These are phyloP conservation scores for Saitozyma podzolica DNA, from an alignment of 768 basidiomycete species.

Conservation along the genomic window DNA sequence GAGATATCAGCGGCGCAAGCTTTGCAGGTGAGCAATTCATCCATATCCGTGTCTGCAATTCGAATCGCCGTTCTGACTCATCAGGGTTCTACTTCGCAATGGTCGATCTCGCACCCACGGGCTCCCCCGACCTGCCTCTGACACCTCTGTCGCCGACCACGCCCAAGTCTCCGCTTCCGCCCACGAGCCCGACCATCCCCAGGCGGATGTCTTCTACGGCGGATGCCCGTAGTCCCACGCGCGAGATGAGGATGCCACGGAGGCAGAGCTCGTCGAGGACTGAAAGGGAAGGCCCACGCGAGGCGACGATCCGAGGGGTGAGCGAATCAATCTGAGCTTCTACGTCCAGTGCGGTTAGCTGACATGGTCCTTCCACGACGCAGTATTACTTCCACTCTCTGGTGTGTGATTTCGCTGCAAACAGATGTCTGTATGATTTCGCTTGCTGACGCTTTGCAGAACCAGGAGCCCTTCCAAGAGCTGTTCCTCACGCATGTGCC, in stretches of 20 bases:
- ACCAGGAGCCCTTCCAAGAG: constrained; percentile 68
- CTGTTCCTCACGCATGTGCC: constrained; percentile 77
- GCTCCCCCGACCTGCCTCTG: constrained; percentile 51
- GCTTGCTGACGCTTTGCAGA: constrained; percentile 16
- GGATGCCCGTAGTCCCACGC: constrained; percentile 1
- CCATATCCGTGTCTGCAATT: background rate
- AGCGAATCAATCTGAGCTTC: constrained; percentile 13
- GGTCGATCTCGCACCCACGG: constrained; percentile 80
- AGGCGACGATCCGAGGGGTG: constrained; percentile 41
- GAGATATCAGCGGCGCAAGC: constrained; percentile 91
- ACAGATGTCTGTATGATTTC: background rate
- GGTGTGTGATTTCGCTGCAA: constrained; percentile 8
- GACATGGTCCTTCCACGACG: constrained; percentile 65
- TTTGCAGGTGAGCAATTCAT: constrained; percentile 71
- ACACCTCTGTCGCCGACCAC: constrained; percentile 50
- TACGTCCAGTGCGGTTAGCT: constrained; percentile 13
- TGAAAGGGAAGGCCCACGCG: constrained; percentile 45
- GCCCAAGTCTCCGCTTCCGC: constrained; percentile 49
- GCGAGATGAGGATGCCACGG: constrained; percentile 7
- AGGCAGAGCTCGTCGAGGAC: constrained; percentile 44
- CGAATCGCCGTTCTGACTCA: no score
- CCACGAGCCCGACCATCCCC: constrained; percentile 18
- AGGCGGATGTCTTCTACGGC: constrained; percentile 15
- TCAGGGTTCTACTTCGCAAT: constrained; percentile 92
- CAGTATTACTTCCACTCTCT: constrained; percentile 82